A percentile compares a stretch with the other conserved stretches of the same genome.
phyloP scores from a whole-genome alignment of 2,329 filamentous ascomycete species.

The Xylaria hypoxylon region DNA sequence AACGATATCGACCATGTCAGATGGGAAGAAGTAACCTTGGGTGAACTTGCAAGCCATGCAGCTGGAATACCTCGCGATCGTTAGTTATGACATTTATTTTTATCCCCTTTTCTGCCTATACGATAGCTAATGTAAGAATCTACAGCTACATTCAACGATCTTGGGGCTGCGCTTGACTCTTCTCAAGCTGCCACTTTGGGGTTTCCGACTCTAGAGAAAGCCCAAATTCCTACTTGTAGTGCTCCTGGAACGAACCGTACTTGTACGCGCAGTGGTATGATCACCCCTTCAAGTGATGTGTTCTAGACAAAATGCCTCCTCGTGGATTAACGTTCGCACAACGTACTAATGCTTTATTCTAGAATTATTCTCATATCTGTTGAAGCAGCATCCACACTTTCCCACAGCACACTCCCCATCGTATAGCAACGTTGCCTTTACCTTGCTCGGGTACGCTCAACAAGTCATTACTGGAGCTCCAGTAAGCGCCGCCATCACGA shows the following conservation, averaged over 20 bases:
- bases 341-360: slow-evolving; percentile 38
- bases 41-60: slow-evolving; percentile 53
- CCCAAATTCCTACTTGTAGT: slow-evolving; percentile 28
- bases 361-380: slow-evolving; percentile 43
- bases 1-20: slow-evolving; percentile 46
- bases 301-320: neutral
- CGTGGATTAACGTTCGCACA: too few species aligned
- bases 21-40: slow-evolving; percentile 54
- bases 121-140: slow-evolving; percentile 5
- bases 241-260: slow-evolving; percentile 21
- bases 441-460: slow-evolving; percentile 54
- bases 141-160: slow-evolving; percentile 33
- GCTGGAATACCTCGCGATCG: slow-evolving; percentile 54
- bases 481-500: slow-evolving; percentile 47
- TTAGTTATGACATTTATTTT: slow-evolving; percentile 40
- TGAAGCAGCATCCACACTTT: slow-evolving; percentile 51
- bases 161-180: slow-evolving; percentile 17
- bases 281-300: neutral
- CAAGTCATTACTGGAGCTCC: slow-evolving; percentile 54
- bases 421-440: slow-evolving; percentile 55
- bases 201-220: slow-evolving; percentile 21
- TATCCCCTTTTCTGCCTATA: neutral
- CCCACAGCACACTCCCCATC: slow-evolving; percentile 50
- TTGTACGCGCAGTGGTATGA: slow-evolving; percentile 37
- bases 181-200: slow-evolving; percentile 28